Base-by-base conservation (phyloP, 164 flowering plant species). In the Tetrastigma voinierianum region DNA sequence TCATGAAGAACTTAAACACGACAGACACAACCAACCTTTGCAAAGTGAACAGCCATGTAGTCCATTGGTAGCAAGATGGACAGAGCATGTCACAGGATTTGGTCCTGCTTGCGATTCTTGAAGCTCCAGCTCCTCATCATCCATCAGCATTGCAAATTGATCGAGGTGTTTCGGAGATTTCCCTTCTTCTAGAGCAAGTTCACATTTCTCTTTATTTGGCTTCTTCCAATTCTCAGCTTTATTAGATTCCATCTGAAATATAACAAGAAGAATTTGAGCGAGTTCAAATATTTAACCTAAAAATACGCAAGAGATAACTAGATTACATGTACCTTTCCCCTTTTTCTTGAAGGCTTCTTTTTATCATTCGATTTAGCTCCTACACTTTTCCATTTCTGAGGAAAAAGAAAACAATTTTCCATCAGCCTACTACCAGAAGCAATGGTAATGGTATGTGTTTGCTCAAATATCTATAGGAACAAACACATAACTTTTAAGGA, bases 101-200 rank as follows among this genome's bases (percentile, higher is more conserved):
- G 87, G 80, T 68, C 91, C 87, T 46, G 82, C 87, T 70, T 84
- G 90, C 69, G 83, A 66, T 74, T 96, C 96, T 76, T 82, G 76
- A 57, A 90, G 75, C 82, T 96, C 99, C 58, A 96, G 77, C 68
- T 96, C 98, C 74, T 96, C 99, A 71, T 96, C 99, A 79, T 96
- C 99, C 67, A 77, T 72, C 65, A 84, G 80, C 67, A 60, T 59
- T 21, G 71, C 73, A 59, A 72, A 70, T 46, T 67, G 76, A 72
- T 78, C 67, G 12, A 57, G 65, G 64, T 57, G 51, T 68, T 78
- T 88, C 57, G 71, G 69, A 61, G 76, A 72, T 67, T 62, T 66
- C 56, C 11, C 63, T 59, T 70, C 75, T 62, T 74, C 84, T 62
- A 86, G 44, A 76, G 92, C 79, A 78, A 93, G 93, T 61, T 81